phyloP scores from a whole-genome alignment of 139 green algal genomes.

The Chlorella ohadii region DNA sequence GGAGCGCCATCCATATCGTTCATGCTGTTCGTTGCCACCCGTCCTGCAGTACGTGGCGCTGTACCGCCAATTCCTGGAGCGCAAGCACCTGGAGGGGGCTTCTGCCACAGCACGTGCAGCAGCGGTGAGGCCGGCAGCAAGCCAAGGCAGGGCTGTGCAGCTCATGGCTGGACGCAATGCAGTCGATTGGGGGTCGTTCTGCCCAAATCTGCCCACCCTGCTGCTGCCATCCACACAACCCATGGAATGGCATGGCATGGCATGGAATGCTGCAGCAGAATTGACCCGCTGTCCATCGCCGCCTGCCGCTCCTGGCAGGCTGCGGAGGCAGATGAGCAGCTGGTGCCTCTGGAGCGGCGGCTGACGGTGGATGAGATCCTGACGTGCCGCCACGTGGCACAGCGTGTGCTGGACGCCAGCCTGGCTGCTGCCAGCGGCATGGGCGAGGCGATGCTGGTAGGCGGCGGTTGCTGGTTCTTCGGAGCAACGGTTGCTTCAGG shows the following conservation, averaged over 20 bases:
- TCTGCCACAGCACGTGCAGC: background rate
- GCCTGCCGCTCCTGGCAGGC: too few species aligned
- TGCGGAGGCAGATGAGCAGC: conserved; percentile 12
- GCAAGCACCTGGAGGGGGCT: background rate
- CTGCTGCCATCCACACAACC: too few species aligned
- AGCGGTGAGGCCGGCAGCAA: background rate
- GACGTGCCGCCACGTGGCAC: conserved; percentile 43
- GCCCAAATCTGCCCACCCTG: too few species aligned
- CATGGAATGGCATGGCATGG: too few species aligned
- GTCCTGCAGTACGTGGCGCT: conserved; percentile 37
- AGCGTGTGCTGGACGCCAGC: conserved; percentile 24
- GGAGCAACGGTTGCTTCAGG: too few species aligned
- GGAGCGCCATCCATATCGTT: too few species aligned
- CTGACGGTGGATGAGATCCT: conserved; percentile 49
- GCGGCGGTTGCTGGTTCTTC: background rate
- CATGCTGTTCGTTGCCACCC: too few species aligned
- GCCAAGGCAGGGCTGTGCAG: too few species aligned
- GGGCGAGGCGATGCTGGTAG: background rate
- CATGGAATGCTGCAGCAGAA: too few species aligned
- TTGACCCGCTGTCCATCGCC: too few species aligned
- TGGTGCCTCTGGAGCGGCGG: conserved; percentile 47
- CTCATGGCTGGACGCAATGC: too few species aligned
- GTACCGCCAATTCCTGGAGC: conserved; percentile 38
- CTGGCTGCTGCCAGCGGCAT: background rate
- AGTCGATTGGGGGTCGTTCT: too few species aligned